A percentile compares a stretch with the other conserved stretches of the same genome.
Conservation (phyloP, 371 early-diverging fungal species). For the Circinella umbellata region DNA sequence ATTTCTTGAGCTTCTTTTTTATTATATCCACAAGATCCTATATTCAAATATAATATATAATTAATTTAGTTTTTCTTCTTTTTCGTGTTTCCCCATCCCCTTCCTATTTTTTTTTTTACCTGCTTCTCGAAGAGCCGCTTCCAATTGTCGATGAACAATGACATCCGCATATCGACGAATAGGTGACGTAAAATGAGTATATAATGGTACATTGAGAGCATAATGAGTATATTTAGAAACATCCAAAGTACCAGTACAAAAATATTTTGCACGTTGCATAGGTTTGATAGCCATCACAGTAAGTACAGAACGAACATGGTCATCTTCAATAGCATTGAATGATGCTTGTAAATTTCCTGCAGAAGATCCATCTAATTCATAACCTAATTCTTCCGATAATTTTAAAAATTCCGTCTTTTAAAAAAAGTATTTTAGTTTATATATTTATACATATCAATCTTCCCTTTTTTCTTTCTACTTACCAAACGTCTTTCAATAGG, state of each 20-base stretch:
- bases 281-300: constrained; percentile 78
- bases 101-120: too few relatives aligned
- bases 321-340: constrained; percentile 65
- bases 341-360: constrained; percentile 72
- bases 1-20: constrained; percentile 52
- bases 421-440: too few relatives aligned
- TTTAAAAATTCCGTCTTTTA: constrained; percentile 64
- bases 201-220: constrained; percentile 85
- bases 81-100: too few relatives aligned
- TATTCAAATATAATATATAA: too few relatives aligned
- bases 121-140: constrained; percentile 46
- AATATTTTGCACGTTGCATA: constrained; percentile 96
- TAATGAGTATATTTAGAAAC: constrained; percentile 75
- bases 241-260: constrained; percentile 83
- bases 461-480: constrained; percentile 4
- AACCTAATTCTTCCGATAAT: constrained; percentile 57
- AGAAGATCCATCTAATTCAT: constrained; percentile 51
- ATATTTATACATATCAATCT: too few relatives aligned
- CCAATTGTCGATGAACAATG: constrained; percentile 94
- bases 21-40: constrained; percentile 46
- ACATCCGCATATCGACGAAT: constrained; percentile 99
- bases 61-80: too few relatives aligned
- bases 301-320: constrained; percentile 56
- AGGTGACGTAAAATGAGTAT: constrained; percentile 99
- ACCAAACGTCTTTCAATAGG: constrained; percentile 74